Evolutionary conservation across 2,329 filamentous ascomycete genomes (phyloP), one percentile per base, ranked within the genome.

Genomic region (Capronia coronata): DNA sequence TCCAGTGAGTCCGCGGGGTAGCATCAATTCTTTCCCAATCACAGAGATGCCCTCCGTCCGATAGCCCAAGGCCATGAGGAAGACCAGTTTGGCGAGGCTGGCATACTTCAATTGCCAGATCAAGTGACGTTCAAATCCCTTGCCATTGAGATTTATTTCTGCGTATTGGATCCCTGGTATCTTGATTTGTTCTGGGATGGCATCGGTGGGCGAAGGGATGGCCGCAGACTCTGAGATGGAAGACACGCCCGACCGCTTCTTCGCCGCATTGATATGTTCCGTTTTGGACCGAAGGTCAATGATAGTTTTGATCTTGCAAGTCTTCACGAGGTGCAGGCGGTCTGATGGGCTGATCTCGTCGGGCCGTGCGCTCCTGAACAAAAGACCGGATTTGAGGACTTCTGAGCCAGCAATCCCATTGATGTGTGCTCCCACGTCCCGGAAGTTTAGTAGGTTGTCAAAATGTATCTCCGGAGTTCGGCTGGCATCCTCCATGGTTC

Each of bases 201-300:
- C 69, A 16, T 73, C 64, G 59, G 80, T 78, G 49, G 69, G 71
- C 59, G 71, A 69, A 23, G 59, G 62, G n/a, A 71, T 57, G 35
- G 71, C 66, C 11, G 71, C 68, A 2, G 74, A 72, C 6, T 67
- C 60, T n/a, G 37, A 27, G 10, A 22, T 38, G 19, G 29, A 43
- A 67, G 65, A 42, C 21, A 73, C 63, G 53, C 74, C 71, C 3
- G 72, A 68, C 23, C 77, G 76, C 64, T 84, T 87, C 51, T 79
- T 73, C 10, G 78, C 76, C 61, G 84, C 82, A 62, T 82, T 79
- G 55, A 80, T 72, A 61, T 87, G 84, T 66, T 91, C 87, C 18
- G 86, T 87, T 80, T 83, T 80, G 54, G 87, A 87, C 48, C 89
- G 79, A 9, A 94, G 71, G 69, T 94, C 89, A 52, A 94, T 77